These are phyloP conservation scores for Colletotrichum costaricense DNA, from an alignment of 2,329 filamentous ascomycete species.

Conservation along the genomic window DNA sequence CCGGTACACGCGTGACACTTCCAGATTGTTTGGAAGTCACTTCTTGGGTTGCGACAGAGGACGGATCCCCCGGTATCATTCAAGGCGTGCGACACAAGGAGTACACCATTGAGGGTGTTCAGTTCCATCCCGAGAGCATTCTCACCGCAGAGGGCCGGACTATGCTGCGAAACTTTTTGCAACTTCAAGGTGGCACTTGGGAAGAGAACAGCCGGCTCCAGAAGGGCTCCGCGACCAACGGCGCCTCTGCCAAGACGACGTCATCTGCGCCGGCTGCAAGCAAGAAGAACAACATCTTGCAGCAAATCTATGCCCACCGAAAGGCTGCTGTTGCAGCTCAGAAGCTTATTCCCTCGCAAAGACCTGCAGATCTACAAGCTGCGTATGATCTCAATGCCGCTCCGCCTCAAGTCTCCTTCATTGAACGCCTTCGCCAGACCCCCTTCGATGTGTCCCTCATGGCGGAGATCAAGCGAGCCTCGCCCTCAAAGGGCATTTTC, in stretches of 20 bases:
- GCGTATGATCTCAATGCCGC: slow-evolving; percentile 87
- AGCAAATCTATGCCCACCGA: slow-evolving; percentile 89
- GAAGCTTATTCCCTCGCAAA: slow-evolving; percentile 85
- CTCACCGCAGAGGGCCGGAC: slow-evolving; percentile 86
- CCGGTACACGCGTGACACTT: slow-evolving; percentile 88
- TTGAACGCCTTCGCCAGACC: slow-evolving; percentile 81
- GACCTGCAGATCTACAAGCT: slow-evolving; percentile 85
- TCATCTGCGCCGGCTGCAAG: slow-evolving; percentile 43
- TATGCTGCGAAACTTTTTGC: slow-evolving; percentile 94
- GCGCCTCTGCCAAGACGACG: slow-evolving; percentile 40
- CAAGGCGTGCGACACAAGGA: slow-evolving; percentile 97
- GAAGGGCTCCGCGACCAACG: slow-evolving; percentile 49
- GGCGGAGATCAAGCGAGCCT: slow-evolving; percentile 97
- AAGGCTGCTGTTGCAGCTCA: slow-evolving; percentile 81
- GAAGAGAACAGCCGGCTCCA: slow-evolving; percentile 76
- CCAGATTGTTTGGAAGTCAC: slow-evolving; percentile 89
- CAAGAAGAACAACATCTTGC: slow-evolving; percentile 87
- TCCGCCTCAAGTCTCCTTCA: slow-evolving; percentile 85
- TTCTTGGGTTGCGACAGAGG: slow-evolving; percentile 85
- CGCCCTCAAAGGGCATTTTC: slow-evolving; percentile 95
- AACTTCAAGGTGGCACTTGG: slow-evolving; percentile 92
- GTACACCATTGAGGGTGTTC: slow-evolving; percentile 91
- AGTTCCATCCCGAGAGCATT: slow-evolving; percentile 98
- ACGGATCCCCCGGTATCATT: slow-evolving; percentile 86
- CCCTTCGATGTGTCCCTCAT: slow-evolving; percentile 92